Evolutionary conservation across 805 yeast species (phyloP), one percentile per base, ranked within the genome.

Genomic region (Saturnispora galanensis): DNA sequence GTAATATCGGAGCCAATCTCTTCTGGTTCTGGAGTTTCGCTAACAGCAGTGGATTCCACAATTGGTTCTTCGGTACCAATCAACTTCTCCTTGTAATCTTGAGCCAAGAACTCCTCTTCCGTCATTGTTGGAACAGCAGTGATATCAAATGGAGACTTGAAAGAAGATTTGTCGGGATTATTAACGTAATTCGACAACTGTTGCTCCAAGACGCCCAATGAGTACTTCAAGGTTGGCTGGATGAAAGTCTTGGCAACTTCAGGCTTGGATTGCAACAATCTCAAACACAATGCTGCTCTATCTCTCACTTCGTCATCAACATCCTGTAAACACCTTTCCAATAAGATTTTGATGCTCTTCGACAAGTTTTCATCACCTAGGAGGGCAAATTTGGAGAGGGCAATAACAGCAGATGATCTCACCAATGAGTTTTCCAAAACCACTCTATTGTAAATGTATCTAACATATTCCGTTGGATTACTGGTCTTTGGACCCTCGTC

Each of bases 231-330:
- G 42, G 77, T 76, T 44, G 89, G 84, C 44, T 79, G 73, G 50
- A 89, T 73, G 53, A 82, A 77, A 42, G 68, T 69, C 33, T 69
- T 66, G 26, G 71, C 67, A 16, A 64, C 62, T 41, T 63, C 60
- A 21, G 66, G 66, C 30, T 60, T 59, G 8, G 67, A 58, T 7
- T 70, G 59, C 30, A 85, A 73, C 49, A 88, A 76, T 51, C 77
- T 74, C 58, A 90, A 72, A 2, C 95, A 81, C 54, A 90, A 70
- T 2, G 95, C 84, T 9, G 98, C 97, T 62, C 98, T 81, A 62
- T 90, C 98, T 70, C 98, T 86, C 31, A 93, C 98, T 66, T 90
- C 98, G 65, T 90, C 98, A 62, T 90, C 96, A 38, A 72, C 76
- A 64, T 90, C 98, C 52, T 76, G 84, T 52, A 88, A 74, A 53